Base-by-base conservation (phyloP, 805 yeast species). In the Vanderwaltozyma verrucispora region DNA sequence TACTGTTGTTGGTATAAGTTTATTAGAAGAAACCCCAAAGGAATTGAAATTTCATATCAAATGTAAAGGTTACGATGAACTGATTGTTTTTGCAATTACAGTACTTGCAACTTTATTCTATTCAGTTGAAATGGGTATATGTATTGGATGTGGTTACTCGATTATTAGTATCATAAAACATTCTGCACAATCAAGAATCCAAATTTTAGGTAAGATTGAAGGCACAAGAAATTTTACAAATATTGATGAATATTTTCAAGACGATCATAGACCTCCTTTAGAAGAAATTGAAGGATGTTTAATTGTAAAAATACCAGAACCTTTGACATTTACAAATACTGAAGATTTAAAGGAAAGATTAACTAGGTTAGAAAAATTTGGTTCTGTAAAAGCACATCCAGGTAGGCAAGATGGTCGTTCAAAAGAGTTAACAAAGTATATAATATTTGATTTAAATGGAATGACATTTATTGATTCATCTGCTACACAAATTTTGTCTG, bases 91-190 rank as follows among this genome's bases (percentile, higher is more conserved):
- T 48, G 59, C 65, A 13, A 64, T 80, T n/a, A 82, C 92, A 0
- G 64, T 82, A 6, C 29, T 68, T 2, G 69, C 77, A 1, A 80
- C 94, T 0, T 53, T 82, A 17, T 72, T 77, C 47, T 78, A 71
- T 56, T 86, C 96, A 0, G 77, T 88, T 54, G 95, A 89, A 56
- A 77, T 81, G 13, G 97, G 98, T 1, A 85, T 92, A 33, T 76
- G 81, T 2, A 71, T 85, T n/a, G 97, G 98, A 0, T 76, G 84
- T 33, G 74, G 75, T 0, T 83, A 85, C 47, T 86, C 94, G 30
- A 63, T 89, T 15, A 66, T 88, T 25, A 65, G 94, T 39, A 88
- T 89, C 5, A 72, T 87, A 23, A 80, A 75, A 46, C 85, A 84
- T 53, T 78, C 94, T 1, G 77, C 95, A 0, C 67, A 72, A 39